Evolutionary conservation across 2,329 filamentous ascomycete species (phyloP).

Genomic region (Didymella keratinophila): DNA sequence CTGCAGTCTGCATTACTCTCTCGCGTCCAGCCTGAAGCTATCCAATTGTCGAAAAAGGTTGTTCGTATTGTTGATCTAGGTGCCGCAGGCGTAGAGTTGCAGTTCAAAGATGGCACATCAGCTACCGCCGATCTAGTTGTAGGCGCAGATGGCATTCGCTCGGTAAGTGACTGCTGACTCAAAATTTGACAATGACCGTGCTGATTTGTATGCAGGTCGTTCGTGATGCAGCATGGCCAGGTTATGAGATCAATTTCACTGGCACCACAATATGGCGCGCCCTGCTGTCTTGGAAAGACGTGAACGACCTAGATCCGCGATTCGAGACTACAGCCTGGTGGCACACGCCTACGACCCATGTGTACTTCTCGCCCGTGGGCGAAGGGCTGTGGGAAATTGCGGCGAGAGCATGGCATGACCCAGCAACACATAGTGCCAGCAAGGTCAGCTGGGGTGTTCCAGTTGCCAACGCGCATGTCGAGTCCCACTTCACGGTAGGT

Average conservation of each 20-base stretch:
- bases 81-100: conserved; percentile 34
- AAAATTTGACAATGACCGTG: too few species aligned
- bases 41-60: conserved; percentile 59
- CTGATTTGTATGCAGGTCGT: conserved; percentile 47
- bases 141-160: conserved; percentile 54
- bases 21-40: conserved; percentile 54
- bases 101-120: conserved; percentile 58
- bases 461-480: conserved; percentile 48
- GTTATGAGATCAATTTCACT: conserved; percentile 57
- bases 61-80: conserved; percentile 50
- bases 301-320: conserved; percentile 43
- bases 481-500: conserved; percentile 49
- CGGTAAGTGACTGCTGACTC: conserved; percentile 55
- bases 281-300: conserved; percentile 47
- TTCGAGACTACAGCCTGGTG: conserved; percentile 54
- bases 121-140: conserved; percentile 57
- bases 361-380: conserved; percentile 49
- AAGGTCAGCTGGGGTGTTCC: conserved; percentile 51
- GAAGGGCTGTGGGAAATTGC: conserved; percentile 54
- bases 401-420: conserved; percentile 46
- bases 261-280: conserved; percentile 60
- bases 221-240: conserved; percentile 53
- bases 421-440: conserved; percentile 38
- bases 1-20: conserved; percentile 60
- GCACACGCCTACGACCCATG: conserved; percentile 54